These are phyloP conservation scores for Striga asiatica DNA, from an alignment of 257 asterid genomes.

Conservation along the genomic window DNA sequence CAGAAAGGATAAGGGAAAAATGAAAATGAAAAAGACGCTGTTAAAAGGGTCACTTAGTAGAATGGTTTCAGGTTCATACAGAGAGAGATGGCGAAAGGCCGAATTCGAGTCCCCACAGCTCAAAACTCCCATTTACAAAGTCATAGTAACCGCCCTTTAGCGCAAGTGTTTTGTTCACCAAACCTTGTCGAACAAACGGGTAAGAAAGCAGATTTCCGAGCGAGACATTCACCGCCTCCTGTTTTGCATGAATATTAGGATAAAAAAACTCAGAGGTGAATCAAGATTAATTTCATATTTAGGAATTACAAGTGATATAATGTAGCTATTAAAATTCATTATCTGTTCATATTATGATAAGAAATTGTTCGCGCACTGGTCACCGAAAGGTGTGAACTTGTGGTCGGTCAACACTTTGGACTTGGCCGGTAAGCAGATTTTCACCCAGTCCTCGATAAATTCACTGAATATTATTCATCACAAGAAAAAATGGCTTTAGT, in stretches of 20 bases:
- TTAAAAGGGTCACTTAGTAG: slow-evolving; percentile 12
- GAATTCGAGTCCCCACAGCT: slow-evolving; percentile 91
- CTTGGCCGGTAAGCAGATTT: slow-evolving; percentile 72
- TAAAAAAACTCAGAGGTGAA: too few relatives aligned
- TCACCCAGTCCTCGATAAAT: slow-evolving; percentile 95
- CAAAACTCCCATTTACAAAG: slow-evolving; percentile 69
- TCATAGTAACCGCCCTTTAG: slow-evolving; percentile 85
- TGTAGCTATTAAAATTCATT: neutral
- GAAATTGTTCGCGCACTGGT: slow-evolving; percentile 46
- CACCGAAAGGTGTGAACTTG: slow-evolving; percentile 24
- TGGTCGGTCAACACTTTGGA: slow-evolving; percentile 39
- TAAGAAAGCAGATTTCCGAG: slow-evolving; percentile 74
- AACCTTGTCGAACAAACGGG: slow-evolving; percentile 81
- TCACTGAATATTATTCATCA: slow-evolving; percentile 53
- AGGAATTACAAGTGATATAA: too few relatives aligned
- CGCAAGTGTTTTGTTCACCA: slow-evolving; percentile 81
- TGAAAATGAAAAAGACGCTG: slow-evolving; percentile 14
- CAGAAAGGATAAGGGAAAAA: too few relatives aligned
- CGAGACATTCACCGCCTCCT: slow-evolving; percentile 94
- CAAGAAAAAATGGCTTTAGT: too few relatives aligned
- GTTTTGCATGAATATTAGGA: too few relatives aligned
- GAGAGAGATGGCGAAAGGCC: slow-evolving; percentile 61
- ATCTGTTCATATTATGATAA: neutral
- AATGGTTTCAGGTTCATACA: slow-evolving; percentile 51
- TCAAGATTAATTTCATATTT: too few relatives aligned